Conservation (phyloP, 805 yeast genomes). For the Hanseniaspora guilliermondii region DNA sequence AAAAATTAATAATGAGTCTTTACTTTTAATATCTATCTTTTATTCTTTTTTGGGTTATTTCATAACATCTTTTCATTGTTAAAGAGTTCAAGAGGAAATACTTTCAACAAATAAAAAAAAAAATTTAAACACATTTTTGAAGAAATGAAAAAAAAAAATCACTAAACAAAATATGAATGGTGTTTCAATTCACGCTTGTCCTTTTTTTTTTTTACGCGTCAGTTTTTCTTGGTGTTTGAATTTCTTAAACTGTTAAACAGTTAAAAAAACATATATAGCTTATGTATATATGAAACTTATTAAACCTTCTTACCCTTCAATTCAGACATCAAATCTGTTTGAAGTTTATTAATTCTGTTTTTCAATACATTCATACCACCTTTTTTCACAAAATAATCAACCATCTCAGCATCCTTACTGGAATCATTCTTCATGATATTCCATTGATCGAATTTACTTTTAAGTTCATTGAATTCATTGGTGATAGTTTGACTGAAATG, state of each 20-base stretch:
- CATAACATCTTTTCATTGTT: too few relatives aligned
- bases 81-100: too few relatives aligned
- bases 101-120: too few relatives aligned
- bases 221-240: background rate
- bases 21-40: too few relatives aligned
- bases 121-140: too few relatives aligned
- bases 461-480: background rate
- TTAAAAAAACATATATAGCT: background rate
- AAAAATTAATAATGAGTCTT: too few relatives aligned
- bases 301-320: background rate
- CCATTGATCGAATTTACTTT: background rate
- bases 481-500: background rate
- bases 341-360: slow-evolving; percentile 3
- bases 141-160: background rate
- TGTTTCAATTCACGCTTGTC: too few relatives aligned
- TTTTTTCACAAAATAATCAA: background rate
- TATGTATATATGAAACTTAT: background rate
- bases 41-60: too few relatives aligned
- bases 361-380: slow-evolving; percentile 8
- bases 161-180: background rate
- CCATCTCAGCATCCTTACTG: slow-evolving; percentile 3
- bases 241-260: too few relatives aligned
- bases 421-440: background rate
- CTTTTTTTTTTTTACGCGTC: background rate
- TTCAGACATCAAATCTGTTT: slow-evolving; percentile 5